Base-by-base conservation (phyloP, 805 yeast species). In the Schwanniomyces pseudopolymorphus region DNA sequence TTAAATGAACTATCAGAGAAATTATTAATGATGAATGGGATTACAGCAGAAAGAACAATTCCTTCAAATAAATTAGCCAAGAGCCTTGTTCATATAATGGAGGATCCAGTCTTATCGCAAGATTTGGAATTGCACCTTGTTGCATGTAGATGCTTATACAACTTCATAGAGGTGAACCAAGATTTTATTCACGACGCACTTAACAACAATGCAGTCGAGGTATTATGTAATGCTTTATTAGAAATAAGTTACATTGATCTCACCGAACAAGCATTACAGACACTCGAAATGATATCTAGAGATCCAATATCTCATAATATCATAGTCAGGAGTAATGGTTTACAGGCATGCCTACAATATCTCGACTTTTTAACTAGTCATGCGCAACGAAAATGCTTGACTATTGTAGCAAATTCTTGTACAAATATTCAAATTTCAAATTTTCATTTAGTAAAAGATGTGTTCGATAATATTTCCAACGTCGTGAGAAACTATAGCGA, bases 301-400 rank as follows among this genome's bases (percentile, higher is more conserved):
- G 75, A 75, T 25, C 69, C 77, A 19, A 79, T 84, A 2, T 54
- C 75, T 3, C 77, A 71, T 49, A 60, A 66, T 36, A 75, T 70
- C 24, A 72, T 88, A 11, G 66, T 89, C 33, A 61, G 72, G 17
- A 77, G 80, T 45, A 84, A 85, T 33, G 85, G 90, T 7, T 62
- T 91, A 7, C 66, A 73, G 5, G 80, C 87, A 0, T 84, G 88
- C 50, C 64, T 94, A 39, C 80, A 79, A 56, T 88, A 82, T 57
- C 71, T 91, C 49, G 98, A 94, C 61, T 92, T 92, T 59, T 86
- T 92, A 63, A 87, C 97, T 1, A 77, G 83, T 17, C 96, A 89
- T 66, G 87, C 96, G 0, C 98, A 92, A 63, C 72, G 95, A 45
- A 86, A 89, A 52, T 89, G 95, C 13, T 67, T 90, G 28, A 68